phyloP scores from a whole-genome alignment of 352 stramenopile genomes.

The Blastocystis sp. region DNA sequence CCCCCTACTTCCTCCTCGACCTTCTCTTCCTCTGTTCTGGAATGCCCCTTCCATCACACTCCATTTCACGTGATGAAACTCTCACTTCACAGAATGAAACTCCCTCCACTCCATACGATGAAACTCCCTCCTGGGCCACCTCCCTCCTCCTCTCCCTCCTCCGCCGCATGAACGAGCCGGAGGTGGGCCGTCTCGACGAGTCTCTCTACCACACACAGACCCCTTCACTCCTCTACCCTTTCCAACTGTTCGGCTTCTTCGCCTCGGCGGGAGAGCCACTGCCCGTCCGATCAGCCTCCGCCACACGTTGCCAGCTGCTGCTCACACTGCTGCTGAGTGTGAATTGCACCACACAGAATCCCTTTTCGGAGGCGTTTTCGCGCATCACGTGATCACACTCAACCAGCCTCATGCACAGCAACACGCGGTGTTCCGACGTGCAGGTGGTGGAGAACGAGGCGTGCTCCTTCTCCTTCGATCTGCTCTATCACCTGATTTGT shows the following conservation, averaged over 20 bases:
- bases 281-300: conserved; percentile 1
- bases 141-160: conserved; percentile 5
- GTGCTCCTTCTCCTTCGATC: conserved; percentile 39
- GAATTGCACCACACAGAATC: conserved; percentile 27
- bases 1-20: conserved; percentile 42
- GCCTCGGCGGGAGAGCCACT: background rate
- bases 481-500: conserved; percentile 35
- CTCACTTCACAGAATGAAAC: background rate
- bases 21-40: conserved; percentile 50
- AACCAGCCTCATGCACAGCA: background rate
- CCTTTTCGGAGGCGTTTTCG: background rate
- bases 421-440: conserved; percentile 30
- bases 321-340: conserved; percentile 30
- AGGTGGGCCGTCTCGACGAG: background rate
- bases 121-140: conserved; percentile 10
- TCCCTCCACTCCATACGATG: background rate
- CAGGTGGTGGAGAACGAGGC: conserved; percentile 7
- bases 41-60: background rate
- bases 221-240: conserved; percentile 18
- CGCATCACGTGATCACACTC: background rate
- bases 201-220: background rate
- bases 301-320: conserved; percentile 30
- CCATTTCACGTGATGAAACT: background rate
- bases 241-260: conserved; percentile 26
- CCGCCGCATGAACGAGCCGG: background rate